phyloP scores from a whole-genome alignment of 2,329 filamentous ascomycete genomes.

The Fusarium sambucinum region DNA sequence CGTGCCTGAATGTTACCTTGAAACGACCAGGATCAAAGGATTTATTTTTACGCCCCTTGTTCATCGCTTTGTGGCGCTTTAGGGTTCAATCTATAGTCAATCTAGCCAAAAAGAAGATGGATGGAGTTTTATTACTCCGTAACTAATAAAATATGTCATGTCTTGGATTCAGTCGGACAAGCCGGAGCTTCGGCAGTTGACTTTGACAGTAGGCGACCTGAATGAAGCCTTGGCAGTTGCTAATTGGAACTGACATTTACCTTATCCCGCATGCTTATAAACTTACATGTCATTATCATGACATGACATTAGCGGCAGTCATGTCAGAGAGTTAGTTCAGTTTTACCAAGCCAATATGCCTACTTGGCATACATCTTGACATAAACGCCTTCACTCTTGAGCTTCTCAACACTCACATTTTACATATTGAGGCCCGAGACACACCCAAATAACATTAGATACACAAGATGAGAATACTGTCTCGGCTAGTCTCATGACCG shows the following conservation, averaged over 20 bases:
- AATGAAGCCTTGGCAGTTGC: neutral
- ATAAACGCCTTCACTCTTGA: neutral
- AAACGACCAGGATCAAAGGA: constrained; percentile 16
- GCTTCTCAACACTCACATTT: neutral
- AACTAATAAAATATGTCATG: neutral
- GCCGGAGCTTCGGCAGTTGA: constrained; percentile 2
- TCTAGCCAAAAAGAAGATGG: neutral
- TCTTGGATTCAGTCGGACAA: neutral
- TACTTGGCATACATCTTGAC: neutral
- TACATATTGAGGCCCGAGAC: neutral
- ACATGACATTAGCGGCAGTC: neutral
- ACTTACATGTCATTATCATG: neutral
- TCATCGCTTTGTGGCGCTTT: constrained; percentile 1
- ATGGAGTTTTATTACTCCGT: neutral
- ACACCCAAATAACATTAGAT: neutral
- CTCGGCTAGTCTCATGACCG: neutral
- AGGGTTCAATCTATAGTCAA: constrained; percentile 9
- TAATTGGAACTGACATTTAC: neutral
- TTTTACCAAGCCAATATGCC: neutral
- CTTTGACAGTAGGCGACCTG: neutral
- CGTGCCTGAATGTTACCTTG: neutral
- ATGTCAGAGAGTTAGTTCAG: neutral
- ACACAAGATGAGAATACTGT: neutral
- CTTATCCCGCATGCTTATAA: neutral
- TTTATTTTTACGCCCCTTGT: neutral